Percentiles rank a stretch among this genome's conserved stretches.
Conservation (phyloP, 345 rosid genomes). For the Eucalyptus regnans region DNA sequence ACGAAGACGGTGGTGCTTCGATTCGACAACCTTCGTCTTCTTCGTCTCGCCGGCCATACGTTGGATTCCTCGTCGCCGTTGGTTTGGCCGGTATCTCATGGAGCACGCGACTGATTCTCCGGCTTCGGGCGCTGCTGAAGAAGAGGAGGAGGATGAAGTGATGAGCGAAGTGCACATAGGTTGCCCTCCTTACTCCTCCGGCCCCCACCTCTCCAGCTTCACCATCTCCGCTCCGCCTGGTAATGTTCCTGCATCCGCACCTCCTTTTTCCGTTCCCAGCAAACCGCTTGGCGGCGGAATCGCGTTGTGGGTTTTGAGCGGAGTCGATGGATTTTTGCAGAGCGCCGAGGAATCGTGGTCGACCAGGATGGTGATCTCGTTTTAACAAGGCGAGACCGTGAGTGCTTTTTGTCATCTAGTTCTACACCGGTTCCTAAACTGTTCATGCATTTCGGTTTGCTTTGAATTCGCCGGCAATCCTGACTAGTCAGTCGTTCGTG, state of each 20-base stretch:
- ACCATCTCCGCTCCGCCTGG: conserved; percentile 41
- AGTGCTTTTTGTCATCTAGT: background rate
- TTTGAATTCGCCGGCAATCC: background rate
- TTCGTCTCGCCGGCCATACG: background rate
- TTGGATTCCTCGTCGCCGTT: background rate
- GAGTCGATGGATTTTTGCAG: background rate
- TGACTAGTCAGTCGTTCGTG: background rate
- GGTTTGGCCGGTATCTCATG: background rate
- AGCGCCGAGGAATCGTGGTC: conserved; percentile 3
- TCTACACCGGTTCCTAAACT: background rate
- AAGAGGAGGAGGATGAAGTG: conserved; percentile 24
- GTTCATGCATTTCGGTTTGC: background rate
- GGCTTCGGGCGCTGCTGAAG: background rate
- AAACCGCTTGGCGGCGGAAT: background rate
- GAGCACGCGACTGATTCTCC: background rate
- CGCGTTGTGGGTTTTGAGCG: conserved; percentile 12
- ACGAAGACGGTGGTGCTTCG: background rate
- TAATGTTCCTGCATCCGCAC: background rate
- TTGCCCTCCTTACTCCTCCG: conserved; percentile 49
- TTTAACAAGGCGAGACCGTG: conserved; percentile 48
- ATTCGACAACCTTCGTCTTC: background rate
- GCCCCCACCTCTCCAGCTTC: conserved; percentile 58
- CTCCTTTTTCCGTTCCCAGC: background rate
- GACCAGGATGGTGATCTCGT: conserved; percentile 91
- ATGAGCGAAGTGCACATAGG: conserved; percentile 90